Percentiles rank a stretch among this genome's conserved stretches.
Conservation (phyloP, 306 rosid genomes). For the Leucaena leucocephala region DNA sequence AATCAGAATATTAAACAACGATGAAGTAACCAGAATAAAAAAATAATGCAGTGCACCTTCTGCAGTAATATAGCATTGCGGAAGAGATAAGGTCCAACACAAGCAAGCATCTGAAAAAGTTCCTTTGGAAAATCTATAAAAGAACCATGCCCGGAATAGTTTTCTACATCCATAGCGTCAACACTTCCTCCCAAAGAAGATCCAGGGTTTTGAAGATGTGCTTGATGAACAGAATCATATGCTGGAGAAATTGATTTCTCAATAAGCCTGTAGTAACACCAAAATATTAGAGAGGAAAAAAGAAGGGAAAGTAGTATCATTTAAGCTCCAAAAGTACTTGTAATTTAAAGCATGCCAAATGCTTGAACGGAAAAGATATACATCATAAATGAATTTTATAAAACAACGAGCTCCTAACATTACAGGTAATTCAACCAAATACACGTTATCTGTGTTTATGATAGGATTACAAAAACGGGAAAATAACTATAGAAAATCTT, state of each 20-base stretch:
- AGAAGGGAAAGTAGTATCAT: conserved; percentile 17
- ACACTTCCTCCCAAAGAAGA: conserved; percentile 55
- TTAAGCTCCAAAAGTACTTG: not conserved
- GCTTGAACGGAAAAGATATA: not conserved
- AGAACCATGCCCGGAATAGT: conserved; percentile 45
- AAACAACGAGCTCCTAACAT: conserved; percentile 22
- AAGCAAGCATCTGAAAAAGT: conserved; percentile 90
- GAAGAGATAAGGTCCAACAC: conserved; percentile 88
- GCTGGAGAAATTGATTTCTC: conserved; percentile 72
- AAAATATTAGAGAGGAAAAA: conserved; percentile 22
- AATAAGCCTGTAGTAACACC: conserved; percentile 71
- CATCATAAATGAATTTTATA: conserved; percentile 18
- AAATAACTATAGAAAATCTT: conserved; percentile 24
- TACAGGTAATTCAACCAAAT: conserved; percentile 15
- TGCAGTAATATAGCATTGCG: conserved; percentile 85
- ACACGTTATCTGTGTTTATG: not conserved
- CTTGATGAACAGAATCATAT: conserved; percentile 61
- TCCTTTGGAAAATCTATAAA: conserved; percentile 78
- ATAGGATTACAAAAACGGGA: not conserved
- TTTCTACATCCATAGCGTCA: conserved; percentile 53
- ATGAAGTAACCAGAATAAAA: conserved; percentile 20
- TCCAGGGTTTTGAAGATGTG: conserved; percentile 56
- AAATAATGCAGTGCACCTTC: conserved; percentile 59
- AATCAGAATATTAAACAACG: not conserved
- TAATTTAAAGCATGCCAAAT: conserved; percentile 16